Evolutionary conservation across 2,329 filamentous ascomycete species (phyloP).

Genomic region (Lecanoromycetidae sp.): DNA sequence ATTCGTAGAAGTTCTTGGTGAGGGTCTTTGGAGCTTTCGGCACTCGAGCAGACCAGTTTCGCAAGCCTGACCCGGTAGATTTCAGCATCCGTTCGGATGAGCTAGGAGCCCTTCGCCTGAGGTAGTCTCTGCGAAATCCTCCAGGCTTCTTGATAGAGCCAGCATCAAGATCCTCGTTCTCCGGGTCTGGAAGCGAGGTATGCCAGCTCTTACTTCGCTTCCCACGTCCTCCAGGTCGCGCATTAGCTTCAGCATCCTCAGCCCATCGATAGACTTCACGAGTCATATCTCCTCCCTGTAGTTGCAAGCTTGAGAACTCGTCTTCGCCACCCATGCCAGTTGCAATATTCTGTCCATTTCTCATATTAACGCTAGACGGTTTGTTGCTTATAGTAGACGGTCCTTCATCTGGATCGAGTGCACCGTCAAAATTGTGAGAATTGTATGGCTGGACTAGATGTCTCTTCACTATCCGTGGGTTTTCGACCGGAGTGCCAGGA

Average conservation of each 20-base stretch:
- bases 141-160: constrained; percentile 85
- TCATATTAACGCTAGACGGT: not conserved
- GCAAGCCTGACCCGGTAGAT: not conserved
- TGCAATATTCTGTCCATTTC: constrained; percentile 19
- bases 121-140: constrained; percentile 81
- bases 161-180: constrained; percentile 72
- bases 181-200: constrained; percentile 61
- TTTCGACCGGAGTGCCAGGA: constrained; percentile 70
- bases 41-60: constrained; percentile 21
- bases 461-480: constrained; percentile 79
- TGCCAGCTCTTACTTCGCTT: constrained; percentile 83
- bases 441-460: constrained; percentile 66
- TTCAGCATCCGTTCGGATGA: not conserved
- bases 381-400: constrained; percentile 2
- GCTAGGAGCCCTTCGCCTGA: constrained; percentile 46
- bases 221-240: constrained; percentile 44
- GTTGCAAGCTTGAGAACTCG: constrained; percentile 82
- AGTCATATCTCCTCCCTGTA: constrained; percentile 92
- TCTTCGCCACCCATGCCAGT: constrained; percentile 48
- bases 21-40: constrained; percentile 51
- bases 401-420: constrained; percentile 18
- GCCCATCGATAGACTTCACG: constrained; percentile 94
- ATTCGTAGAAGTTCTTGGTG: constrained; percentile 90
- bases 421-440: constrained; percentile 26
- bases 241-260: constrained; percentile 66